Conservation (phyloP, 371 early-diverging fungal species). For the Zopfochytrium polystomum region DNA sequence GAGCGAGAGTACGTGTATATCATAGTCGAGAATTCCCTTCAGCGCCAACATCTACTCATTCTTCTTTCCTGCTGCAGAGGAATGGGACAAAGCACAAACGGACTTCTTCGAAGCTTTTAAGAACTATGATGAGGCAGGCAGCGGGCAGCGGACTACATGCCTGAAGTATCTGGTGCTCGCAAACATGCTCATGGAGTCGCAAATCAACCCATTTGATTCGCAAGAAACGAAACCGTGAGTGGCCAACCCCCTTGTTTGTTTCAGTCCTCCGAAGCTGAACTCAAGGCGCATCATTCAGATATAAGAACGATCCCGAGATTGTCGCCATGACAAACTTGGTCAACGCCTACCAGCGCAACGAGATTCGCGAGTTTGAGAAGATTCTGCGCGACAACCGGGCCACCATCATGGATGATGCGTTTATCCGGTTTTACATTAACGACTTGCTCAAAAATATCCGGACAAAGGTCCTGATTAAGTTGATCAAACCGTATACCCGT, state of each 20-base stretch:
- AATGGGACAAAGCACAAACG: slow-evolving; percentile 88
- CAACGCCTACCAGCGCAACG: slow-evolving; percentile 82
- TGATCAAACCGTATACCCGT: slow-evolving; percentile 88
- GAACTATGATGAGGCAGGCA: slow-evolving; percentile 95
- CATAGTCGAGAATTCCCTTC: background rate
- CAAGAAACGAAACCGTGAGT: slow-evolving; percentile 90
- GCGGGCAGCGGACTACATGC: slow-evolving; percentile 84
- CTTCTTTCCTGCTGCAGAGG: slow-evolving; percentile 47
- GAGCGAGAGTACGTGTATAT: slow-evolving; percentile 79
- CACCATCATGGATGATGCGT: slow-evolving; percentile 83
- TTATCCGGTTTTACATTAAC: slow-evolving; percentile 84
- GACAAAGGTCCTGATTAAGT: slow-evolving; percentile 76
- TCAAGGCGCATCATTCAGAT: slow-evolving; percentile 43
- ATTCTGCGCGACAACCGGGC: slow-evolving; percentile 66
- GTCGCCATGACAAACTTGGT: slow-evolving; percentile 89
- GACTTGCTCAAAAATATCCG: slow-evolving; percentile 87
- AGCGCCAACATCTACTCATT: background rate
- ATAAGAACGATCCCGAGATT: slow-evolving; percentile 86
- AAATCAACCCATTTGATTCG: slow-evolving; percentile 93
- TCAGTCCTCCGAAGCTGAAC: slow-evolving; percentile 1
- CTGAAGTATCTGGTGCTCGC: slow-evolving; percentile 93
- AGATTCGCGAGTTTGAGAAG: slow-evolving; percentile 82
- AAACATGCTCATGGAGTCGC: slow-evolving; percentile 90
- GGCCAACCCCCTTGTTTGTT: background rate
- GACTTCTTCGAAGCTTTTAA: slow-evolving; percentile 97